Conservation (phyloP, 2,329 filamentous ascomycete species). For the Clathrospora elynae region DNA sequence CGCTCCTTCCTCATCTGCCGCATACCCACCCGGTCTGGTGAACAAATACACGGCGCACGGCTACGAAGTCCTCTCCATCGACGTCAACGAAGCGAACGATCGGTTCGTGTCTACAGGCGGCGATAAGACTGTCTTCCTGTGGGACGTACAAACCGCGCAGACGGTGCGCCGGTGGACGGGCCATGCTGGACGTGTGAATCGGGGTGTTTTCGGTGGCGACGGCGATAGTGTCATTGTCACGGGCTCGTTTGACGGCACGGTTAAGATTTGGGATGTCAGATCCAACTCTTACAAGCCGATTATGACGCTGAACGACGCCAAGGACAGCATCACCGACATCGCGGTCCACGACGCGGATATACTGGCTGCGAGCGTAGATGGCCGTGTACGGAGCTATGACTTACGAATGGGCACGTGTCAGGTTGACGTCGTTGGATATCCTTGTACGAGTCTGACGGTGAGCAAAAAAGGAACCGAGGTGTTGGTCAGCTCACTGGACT, state of each 20-base stretch:
- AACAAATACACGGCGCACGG: slow-evolving; percentile 90
- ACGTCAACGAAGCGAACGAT: slow-evolving; percentile 75
- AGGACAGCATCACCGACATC: slow-evolving; percentile 65
- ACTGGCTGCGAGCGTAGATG: slow-evolving; percentile 80
- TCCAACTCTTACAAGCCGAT: slow-evolving; percentile 63
- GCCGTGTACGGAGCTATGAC: slow-evolving; percentile 80
- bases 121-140: slow-evolving; percentile 88
- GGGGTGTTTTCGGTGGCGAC: slow-evolving; percentile 77
- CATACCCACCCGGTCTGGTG: slow-evolving; percentile 61
- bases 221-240: slow-evolving; percentile 74
- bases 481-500: slow-evolving; percentile 77
- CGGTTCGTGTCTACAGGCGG: slow-evolving; percentile 87
- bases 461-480: slow-evolving; percentile 75
- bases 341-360: slow-evolving; percentile 59
- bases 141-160: slow-evolving; percentile 84
- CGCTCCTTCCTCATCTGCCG: slow-evolving; percentile 36
- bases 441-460: slow-evolving; percentile 76
- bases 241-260: slow-evolving; percentile 74
- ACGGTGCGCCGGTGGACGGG: slow-evolving; percentile 77
- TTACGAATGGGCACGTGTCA: slow-evolving; percentile 71
- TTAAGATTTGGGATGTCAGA: slow-evolving; percentile 66
- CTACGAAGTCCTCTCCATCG: slow-evolving; percentile 85
- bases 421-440: slow-evolving; percentile 49
- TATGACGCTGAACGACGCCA: slow-evolving; percentile 74
- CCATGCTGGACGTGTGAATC: slow-evolving; percentile 76